Percentiles rank a stretch among this genome's conserved stretches.
These are phyloP conservation scores for Cryoendolithus antarcticus DNA, from an alignment of 2,329 filamentous ascomycete genomes.

Conservation along the genomic window DNA sequence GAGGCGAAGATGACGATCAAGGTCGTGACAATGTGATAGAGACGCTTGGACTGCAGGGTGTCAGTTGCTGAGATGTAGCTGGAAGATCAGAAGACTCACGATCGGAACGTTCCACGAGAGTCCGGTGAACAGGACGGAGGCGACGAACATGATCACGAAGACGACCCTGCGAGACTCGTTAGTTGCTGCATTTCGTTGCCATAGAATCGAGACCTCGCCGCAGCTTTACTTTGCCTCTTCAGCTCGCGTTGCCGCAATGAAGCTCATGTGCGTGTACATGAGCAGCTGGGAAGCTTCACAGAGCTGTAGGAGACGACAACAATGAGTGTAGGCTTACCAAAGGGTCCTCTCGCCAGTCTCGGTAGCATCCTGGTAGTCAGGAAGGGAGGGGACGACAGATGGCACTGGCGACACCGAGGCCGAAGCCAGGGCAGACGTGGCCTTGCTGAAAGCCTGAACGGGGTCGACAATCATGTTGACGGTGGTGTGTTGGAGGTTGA, in stretches of 20 bases:
- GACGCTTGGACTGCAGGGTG: slow-evolving; percentile 51
- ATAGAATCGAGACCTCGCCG: too few species aligned
- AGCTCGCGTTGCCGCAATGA: too few species aligned
- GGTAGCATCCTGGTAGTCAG: slow-evolving; percentile 26
- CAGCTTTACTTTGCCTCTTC: too few species aligned
- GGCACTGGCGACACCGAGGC: slow-evolving; percentile 24
- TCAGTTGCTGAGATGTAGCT: slow-evolving; percentile 8
- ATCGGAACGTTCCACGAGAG: slow-evolving; percentile 60
- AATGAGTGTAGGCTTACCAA: slow-evolving; percentile 22
- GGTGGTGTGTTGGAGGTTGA: slow-evolving; percentile 6
- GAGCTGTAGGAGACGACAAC: too few species aligned
- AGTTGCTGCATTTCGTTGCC: too few species aligned
- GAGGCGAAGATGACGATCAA: slow-evolving; percentile 63
- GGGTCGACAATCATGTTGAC: slow-evolving; percentile 35
- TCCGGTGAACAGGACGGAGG: slow-evolving; percentile 56
- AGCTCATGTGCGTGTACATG: too few species aligned
- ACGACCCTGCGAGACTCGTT: slow-evolving; percentile 46
- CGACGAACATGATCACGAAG: slow-evolving; percentile 62
- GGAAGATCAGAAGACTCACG: slow-evolving; percentile 34
- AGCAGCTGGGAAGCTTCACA: too few species aligned
- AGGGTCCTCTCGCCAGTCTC: slow-evolving; percentile 34
- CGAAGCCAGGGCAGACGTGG: slow-evolving; percentile 7
- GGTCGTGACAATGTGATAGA: slow-evolving; percentile 67
- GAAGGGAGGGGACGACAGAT: slow-evolving; percentile 29
- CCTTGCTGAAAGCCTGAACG: slow-evolving; percentile 29